Conservation (phyloP, 140 eudicot species). For the Stevia rebaudiana region DNA sequence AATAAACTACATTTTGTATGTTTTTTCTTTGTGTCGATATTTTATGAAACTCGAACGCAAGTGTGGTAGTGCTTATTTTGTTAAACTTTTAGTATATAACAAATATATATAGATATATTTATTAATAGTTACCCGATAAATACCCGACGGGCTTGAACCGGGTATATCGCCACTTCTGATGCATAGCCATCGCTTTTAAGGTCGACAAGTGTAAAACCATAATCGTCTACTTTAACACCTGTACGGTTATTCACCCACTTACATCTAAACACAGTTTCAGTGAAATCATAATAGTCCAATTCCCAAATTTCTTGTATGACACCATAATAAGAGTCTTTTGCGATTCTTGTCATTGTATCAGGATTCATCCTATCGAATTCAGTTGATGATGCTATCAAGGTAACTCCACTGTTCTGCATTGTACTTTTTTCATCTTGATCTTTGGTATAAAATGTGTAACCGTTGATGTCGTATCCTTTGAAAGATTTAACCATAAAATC, state of each 20-base stretch:
- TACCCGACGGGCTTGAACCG: no score
- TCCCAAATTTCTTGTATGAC: not conserved
- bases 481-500: no score
- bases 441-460: no score
- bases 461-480: no score
- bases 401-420: not conserved
- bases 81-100: no score
- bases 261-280: not conserved
- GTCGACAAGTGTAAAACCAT: not conserved
- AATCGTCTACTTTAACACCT: not conserved
- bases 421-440: not conserved
- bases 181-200: not conserved
- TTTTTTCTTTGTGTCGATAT: no score
- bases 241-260: not conserved
- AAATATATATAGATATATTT: no score
- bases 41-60: no score
- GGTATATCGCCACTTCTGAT: no score
- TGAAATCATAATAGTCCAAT: not conserved
- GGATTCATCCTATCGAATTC: not conserved
- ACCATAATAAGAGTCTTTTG: not conserved
- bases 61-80: no score
- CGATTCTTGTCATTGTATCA: not conserved
- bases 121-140: no score
- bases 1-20: no score
- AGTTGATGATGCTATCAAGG: not conserved